Conservation (phyloP, 306 rosid genomes). For the Gastrolobium bilobum region DNA sequence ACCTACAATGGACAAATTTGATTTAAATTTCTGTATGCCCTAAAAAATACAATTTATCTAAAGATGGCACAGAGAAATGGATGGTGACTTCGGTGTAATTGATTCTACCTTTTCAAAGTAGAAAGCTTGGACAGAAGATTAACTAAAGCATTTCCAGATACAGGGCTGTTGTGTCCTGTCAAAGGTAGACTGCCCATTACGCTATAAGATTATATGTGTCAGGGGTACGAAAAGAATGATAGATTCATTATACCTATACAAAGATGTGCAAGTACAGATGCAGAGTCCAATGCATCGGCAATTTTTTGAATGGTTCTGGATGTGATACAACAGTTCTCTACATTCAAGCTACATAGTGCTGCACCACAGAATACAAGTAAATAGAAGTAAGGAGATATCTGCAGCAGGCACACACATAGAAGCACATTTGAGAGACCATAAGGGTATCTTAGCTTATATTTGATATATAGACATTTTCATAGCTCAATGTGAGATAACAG, state of each 20-base stretch:
- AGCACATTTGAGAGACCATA: conserved; percentile 34
- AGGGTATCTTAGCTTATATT: conserved; percentile 3
- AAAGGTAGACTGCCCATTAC: conserved; percentile 44
- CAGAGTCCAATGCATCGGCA: conserved; percentile 73
- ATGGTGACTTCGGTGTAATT: conserved; percentile 37
- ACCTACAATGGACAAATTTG: conserved; percentile 56
- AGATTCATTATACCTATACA: conserved; percentile 68
- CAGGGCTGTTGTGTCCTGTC: conserved; percentile 82
- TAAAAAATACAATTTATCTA: conserved; percentile 32
- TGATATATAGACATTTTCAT: conserved; percentile 12
- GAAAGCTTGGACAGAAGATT: conserved; percentile 81
- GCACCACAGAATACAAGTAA: conserved; percentile 45
- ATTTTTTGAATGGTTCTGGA: conserved; percentile 83
- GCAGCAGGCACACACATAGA: conserved; percentile 34
- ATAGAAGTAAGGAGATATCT: conserved; percentile 36
- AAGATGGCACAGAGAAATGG: conserved; percentile 7
- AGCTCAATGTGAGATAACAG: conserved; percentile 23
- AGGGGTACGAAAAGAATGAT: conserved; percentile 34
- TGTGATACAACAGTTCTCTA: conserved; percentile 84
- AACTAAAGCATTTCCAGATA: conserved; percentile 71
- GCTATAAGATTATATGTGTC: conserved; percentile 15
- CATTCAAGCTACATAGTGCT: conserved; percentile 85
- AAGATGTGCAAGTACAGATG: conserved; percentile 76
- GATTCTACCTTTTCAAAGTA: conserved; percentile 73
- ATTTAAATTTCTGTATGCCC: conserved; percentile 26